These are phyloP conservation scores for Cystofilobasidium macerans DNA, from an alignment of 768 basidiomycete genomes.

Conservation along the genomic window DNA sequence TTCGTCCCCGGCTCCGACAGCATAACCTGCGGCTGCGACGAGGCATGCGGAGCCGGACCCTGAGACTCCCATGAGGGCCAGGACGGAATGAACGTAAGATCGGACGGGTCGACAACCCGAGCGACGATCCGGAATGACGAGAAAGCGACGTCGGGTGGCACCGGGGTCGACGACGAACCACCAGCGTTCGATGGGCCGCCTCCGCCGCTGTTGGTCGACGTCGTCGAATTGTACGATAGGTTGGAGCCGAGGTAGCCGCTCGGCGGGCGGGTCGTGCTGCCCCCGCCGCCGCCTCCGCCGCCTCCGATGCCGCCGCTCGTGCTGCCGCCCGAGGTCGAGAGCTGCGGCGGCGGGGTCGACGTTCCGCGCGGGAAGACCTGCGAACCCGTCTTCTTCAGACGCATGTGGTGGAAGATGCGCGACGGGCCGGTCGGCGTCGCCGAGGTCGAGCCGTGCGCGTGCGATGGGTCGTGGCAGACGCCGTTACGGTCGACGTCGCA, in stretches of 20 bases:
- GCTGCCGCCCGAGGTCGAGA: no score
- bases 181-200: no score
- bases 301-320: no score
- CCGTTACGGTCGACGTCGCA: neutral
- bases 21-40: slow-evolving; percentile 6
- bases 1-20: slow-evolving; percentile 23
- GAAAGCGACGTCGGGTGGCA: neutral
- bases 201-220: neutral
- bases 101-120: slow-evolving; percentile 25
- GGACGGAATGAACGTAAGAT: slow-evolving; percentile 27
- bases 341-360: neutral
- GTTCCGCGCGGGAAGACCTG: slow-evolving; percentile 5
- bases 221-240: neutral
- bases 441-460: neutral
- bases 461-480: neutral
- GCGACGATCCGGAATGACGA: slow-evolving; percentile 27
- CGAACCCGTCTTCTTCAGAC: slow-evolving; percentile 16
- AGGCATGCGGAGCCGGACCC: neutral
- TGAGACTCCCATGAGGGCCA: slow-evolving; percentile 27
- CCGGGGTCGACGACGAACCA: neutral
- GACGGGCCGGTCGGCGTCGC: slow-evolving; percentile 13
- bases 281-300: neutral
- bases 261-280: neutral
- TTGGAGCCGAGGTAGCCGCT: slow-evolving; percentile 5
- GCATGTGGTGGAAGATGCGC: slow-evolving; percentile 18